Conservation (phyloP, 2,329 filamentous ascomycete species). For the Claviceps maximensis region DNA sequence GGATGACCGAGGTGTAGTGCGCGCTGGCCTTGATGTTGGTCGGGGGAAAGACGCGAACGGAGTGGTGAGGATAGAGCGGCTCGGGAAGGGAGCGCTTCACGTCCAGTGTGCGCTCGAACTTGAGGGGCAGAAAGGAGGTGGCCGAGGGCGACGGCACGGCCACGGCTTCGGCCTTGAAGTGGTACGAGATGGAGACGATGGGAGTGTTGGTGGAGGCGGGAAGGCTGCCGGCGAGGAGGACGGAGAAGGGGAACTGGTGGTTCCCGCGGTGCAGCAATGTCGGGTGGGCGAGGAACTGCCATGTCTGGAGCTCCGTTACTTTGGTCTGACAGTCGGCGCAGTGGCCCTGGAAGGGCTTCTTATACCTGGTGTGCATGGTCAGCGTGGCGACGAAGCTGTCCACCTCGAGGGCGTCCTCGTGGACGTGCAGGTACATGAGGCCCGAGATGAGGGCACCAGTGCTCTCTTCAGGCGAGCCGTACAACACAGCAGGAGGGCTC, state of each 20-base stretch:
- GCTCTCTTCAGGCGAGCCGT: conserved; percentile 60
- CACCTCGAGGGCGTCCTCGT: conserved; percentile 52
- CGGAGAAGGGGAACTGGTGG: conserved; percentile 81
- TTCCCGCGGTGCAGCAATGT: conserved; percentile 37
- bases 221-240: conserved; percentile 72
- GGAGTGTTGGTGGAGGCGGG: conserved; percentile 68
- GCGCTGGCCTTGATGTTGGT: conserved; percentile 85
- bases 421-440: conserved; percentile 61
- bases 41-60: conserved; percentile 86
- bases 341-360: conserved; percentile 67
- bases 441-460: conserved; percentile 78
- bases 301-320: conserved; percentile 61
- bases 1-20: conserved; percentile 68
- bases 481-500: conserved; percentile 75
- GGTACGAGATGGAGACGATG: conserved; percentile 64
- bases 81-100: conserved; percentile 66
- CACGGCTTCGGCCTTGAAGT: conserved; percentile 55
- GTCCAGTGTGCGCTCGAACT: conserved; percentile 53
- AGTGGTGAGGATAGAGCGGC: conserved; percentile 71
- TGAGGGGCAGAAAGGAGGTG: conserved; percentile 29
- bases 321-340: conserved; percentile 66
- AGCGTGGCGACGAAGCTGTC: conserved; percentile 63
- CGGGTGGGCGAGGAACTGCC: conserved; percentile 57
- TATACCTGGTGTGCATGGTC: conserved; percentile 57
- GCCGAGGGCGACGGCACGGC: conserved; percentile 31